Evolutionary conservation across 306 rosid species (phyloP).

Genomic region (Cicer pinnatifidum): DNA sequence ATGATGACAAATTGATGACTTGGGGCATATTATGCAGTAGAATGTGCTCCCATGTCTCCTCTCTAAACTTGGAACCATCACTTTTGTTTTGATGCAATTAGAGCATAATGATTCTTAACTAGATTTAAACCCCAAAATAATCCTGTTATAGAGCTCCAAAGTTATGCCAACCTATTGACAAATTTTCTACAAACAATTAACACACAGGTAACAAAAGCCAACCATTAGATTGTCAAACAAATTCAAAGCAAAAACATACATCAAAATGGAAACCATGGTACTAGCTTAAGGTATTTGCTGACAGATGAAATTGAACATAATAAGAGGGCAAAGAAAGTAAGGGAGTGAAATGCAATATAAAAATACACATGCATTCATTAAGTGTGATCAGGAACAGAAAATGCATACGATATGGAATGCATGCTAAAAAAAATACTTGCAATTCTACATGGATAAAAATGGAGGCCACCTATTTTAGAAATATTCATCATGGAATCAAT

Average conservation of each 20-base stretch:
- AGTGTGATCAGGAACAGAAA: conserved; percentile 1
- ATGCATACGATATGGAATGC: not conserved
- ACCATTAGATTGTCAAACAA: conserved; percentile 1
- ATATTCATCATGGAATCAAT: conserved; percentile 20
- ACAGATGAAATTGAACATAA: conserved; percentile 10
- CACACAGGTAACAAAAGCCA: not conserved
- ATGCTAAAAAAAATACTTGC: not conserved
- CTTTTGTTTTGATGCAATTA: not conserved
- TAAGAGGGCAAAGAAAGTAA: not conserved
- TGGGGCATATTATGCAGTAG: not conserved
- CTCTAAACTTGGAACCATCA: not conserved
- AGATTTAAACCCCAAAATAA: not conserved
- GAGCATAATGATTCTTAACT: not conserved
- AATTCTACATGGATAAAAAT: not conserved
- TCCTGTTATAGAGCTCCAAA: not conserved
- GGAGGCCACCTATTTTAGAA: conserved; percentile 10
- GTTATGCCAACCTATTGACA: conserved; percentile 14
- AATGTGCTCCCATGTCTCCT: not conserved
- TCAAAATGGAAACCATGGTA: conserved; percentile 7
- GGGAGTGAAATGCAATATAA: not conserved
- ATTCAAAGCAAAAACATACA: conserved; percentile 24
- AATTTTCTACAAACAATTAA: conserved; percentile 20
- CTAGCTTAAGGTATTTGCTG: conserved; percentile 12
- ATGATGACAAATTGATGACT: not conserved
- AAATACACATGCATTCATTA: not conserved